Evolutionary conservation across 805 yeast species (phyloP).

Genomic region (Tetrapisispora phaffii): DNA sequence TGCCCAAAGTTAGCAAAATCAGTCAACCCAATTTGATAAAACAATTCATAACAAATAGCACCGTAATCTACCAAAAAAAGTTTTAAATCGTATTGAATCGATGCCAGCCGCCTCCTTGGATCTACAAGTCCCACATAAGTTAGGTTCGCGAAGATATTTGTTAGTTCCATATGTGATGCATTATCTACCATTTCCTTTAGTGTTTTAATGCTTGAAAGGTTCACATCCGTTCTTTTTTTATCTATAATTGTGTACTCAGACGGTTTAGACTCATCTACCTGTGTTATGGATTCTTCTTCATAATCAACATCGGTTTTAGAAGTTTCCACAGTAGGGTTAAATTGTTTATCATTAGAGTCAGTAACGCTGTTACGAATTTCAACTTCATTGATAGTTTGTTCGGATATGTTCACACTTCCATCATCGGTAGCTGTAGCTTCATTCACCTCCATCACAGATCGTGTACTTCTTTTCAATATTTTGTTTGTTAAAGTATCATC

Average conservation of each 20-base stretch:
- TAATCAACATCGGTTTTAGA: neutral
- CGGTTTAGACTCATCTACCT: neutral
- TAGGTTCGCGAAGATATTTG: conserved; percentile 58
- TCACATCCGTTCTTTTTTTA: conserved; percentile 34
- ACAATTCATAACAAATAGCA: conserved; percentile 53
- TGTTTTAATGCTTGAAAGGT: conserved; percentile 48
- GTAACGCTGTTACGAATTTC: neutral
- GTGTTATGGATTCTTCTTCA: neutral
- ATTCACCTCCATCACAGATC: no score
- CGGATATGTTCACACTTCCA: neutral
- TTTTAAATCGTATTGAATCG: conserved; percentile 77
- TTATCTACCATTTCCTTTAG: conserved; percentile 44
- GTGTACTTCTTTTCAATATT: no score
- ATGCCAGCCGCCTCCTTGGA: conserved; percentile 52
- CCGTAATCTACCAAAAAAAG: conserved; percentile 76
- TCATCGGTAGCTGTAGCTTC: no score
- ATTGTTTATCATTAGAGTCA: neutral
- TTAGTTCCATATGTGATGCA: conserved; percentile 41
- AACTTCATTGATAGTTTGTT: neutral
- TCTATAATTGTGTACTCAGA: conserved; percentile 11
- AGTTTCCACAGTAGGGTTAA: neutral
- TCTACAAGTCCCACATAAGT: conserved; percentile 81
- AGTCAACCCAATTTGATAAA: conserved; percentile 69
- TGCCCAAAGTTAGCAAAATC: conserved; percentile 78
- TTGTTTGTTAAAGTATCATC: neutral